phyloP scores from a whole-genome alignment of 257 asterid species.

The Nemophila menziesii region DNA sequence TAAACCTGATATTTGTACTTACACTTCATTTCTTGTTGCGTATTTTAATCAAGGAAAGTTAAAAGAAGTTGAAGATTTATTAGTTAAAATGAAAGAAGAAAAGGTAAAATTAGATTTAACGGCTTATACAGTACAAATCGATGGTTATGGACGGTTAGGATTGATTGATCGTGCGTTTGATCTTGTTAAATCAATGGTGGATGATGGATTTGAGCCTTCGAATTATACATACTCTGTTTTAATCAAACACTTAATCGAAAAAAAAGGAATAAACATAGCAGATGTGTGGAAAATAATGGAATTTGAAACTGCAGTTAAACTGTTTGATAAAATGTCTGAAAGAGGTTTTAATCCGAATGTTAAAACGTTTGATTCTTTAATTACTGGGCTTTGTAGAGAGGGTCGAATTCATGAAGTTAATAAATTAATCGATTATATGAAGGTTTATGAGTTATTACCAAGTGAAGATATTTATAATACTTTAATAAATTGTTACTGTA shows the following conservation, averaged over 20 bases:
- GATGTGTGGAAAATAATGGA: slow-evolving; percentile 68
- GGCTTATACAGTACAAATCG: slow-evolving; percentile 55
- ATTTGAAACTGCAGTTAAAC: slow-evolving; percentile 35
- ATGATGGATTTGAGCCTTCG: slow-evolving; percentile 56
- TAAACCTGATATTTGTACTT: slow-evolving; percentile 62
- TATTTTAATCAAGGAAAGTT: slow-evolving; percentile 62
- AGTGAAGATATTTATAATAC: slow-evolving; percentile 35
- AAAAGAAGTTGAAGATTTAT: slow-evolving; percentile 55
- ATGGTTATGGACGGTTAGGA: slow-evolving; percentile 68
- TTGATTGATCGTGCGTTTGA: slow-evolving; percentile 35
- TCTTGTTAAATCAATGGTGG: slow-evolving; percentile 43
- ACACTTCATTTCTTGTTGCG: slow-evolving; percentile 62
- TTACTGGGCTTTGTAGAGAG: slow-evolving; percentile 54
- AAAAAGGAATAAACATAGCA: slow-evolving; percentile 35
- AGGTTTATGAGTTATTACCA: slow-evolving; percentile 29
- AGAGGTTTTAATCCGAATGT: slow-evolving; percentile 35
- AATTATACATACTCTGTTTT: slow-evolving; percentile 47
- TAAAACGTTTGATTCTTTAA: slow-evolving; percentile 36
- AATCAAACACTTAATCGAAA: slow-evolving; percentile 48
- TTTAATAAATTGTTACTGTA: slow-evolving; percentile 47
- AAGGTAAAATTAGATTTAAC: slow-evolving; percentile 49
- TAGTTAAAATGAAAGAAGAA: slow-evolving; percentile 40
- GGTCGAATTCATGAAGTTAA: slow-evolving; percentile 41
- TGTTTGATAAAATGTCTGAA: slow-evolving; percentile 49
- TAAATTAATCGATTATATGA: slow-evolving; percentile 46